Percentiles rank a stretch among this genome's conserved stretches.
Evolutionary conservation across 169 alveolate genomes (phyloP).

Genomic region (Perkinsus chesapeaki): DNA sequence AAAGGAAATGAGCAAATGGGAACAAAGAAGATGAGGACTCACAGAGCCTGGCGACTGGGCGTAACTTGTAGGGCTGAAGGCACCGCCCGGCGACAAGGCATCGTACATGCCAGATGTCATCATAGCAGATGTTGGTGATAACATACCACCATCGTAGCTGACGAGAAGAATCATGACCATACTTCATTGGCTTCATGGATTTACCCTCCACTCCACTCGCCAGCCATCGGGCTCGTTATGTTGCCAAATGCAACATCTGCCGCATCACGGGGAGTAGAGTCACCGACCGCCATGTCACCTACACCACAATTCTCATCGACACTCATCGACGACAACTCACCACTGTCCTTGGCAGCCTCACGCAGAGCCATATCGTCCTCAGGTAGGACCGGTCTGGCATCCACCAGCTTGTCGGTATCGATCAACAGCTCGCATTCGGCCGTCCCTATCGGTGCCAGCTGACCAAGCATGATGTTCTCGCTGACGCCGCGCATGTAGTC

Average conservation of each 20-base stretch:
- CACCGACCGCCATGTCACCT: neutral
- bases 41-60: neutral
- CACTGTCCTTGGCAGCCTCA: conserved; percentile 31
- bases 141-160: neutral
- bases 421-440: conserved; percentile 81
- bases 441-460: conserved; percentile 75
- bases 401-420: conserved; percentile 76
- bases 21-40: neutral
- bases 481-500: conserved; percentile 83
- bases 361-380: conserved; percentile 17
- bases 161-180: neutral
- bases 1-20: neutral
- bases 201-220: neutral
- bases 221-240: neutral
- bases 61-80: conserved; percentile 46
- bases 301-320: neutral
- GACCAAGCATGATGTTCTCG: conserved; percentile 92
- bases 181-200: neutral
- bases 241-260: neutral
- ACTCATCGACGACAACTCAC: neutral
- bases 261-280: neutral
- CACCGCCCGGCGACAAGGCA: conserved; percentile 70
- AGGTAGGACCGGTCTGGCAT: conserved; percentile 60
- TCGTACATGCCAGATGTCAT: conserved; percentile 20
- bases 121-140: neutral